These are phyloP conservation scores for Amanita rubescens DNA, from an alignment of 768 basidiomycete genomes.

Conservation along the genomic window DNA sequence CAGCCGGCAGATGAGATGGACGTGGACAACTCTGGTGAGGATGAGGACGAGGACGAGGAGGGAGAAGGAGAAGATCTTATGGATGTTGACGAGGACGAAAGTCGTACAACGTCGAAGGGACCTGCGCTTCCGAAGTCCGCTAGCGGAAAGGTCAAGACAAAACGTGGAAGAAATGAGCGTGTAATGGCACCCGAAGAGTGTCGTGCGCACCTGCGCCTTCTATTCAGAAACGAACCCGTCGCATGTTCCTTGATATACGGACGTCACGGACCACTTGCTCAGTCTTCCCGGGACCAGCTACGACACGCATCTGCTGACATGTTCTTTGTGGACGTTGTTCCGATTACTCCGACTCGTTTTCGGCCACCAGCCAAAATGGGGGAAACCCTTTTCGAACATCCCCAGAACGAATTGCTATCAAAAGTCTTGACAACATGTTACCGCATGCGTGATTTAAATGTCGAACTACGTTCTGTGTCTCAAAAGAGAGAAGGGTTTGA, in stretches of 20 bases:
- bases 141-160: slow-evolving; percentile 69
- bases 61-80: slow-evolving; percentile 31
- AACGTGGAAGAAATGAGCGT: slow-evolving; percentile 81
- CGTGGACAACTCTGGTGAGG: slow-evolving; percentile 42
- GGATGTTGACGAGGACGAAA: slow-evolving; percentile 38
- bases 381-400: slow-evolving; percentile 90
- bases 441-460: slow-evolving; percentile 69
- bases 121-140: slow-evolving; percentile 56
- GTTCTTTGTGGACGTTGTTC: slow-evolving; percentile 93
- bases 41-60: slow-evolving; percentile 40
- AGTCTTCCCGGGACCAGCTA: slow-evolving; percentile 49
- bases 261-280: slow-evolving; percentile 80
- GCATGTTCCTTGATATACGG: slow-evolving; percentile 88
- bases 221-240: slow-evolving; percentile 78
- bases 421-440: slow-evolving; percentile 77
- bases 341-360: slow-evolving; percentile 92
- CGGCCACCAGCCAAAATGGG: slow-evolving; percentile 89
- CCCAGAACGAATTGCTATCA: slow-evolving; percentile 87
- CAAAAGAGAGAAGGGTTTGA: slow-evolving; percentile 50
- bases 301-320: slow-evolving; percentile 81
- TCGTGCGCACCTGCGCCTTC: slow-evolving; percentile 82
- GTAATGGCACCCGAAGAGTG: slow-evolving; percentile 89
- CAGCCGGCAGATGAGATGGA: slow-evolving; percentile 35
- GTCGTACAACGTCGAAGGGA: slow-evolving; percentile 16
- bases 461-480: slow-evolving; percentile 52